Conservation (phyloP, 2,329 filamentous ascomycete genomes). For the Orbilia ellipsospora region DNA sequence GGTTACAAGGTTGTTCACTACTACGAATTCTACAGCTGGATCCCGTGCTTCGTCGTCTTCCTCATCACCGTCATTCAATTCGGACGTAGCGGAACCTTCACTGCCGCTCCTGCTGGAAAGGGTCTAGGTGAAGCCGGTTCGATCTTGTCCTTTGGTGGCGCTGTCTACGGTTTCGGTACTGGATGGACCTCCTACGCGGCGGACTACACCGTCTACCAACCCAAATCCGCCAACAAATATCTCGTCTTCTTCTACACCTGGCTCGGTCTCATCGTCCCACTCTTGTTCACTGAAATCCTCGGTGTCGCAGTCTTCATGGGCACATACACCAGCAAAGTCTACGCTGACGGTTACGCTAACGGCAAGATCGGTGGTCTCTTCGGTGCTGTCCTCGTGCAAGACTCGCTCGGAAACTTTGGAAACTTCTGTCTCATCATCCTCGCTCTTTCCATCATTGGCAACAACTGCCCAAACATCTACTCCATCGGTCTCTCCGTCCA, state of each 20-base stretch:
- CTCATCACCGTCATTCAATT: slow-evolving; percentile 74
- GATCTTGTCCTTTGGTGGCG: slow-evolving; percentile 74
- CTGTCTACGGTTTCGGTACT: slow-evolving; percentile 75
- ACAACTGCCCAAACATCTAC: slow-evolving; percentile 79
- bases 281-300: slow-evolving; percentile 79
- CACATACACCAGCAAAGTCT: slow-evolving; percentile 68
- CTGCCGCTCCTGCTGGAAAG: slow-evolving; percentile 70
- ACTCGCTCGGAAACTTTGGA: slow-evolving; percentile 73
- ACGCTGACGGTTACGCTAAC: slow-evolving; percentile 67
- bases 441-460: slow-evolving; percentile 74
- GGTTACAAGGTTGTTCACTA: slow-evolving; percentile 79
- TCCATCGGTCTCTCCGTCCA: slow-evolving; percentile 75
- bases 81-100: slow-evolving; percentile 74
- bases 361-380: slow-evolving; percentile 75
- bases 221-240: slow-evolving; percentile 68
- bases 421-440: slow-evolving; percentile 77
- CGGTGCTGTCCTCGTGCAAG: slow-evolving; percentile 72
- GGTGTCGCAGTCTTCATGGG: slow-evolving; percentile 77
- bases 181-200: slow-evolving; percentile 80
- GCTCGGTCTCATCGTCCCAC: slow-evolving; percentile 74
- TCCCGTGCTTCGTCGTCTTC: slow-evolving; percentile 78
- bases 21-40: slow-evolving; percentile 81
- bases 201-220: slow-evolving; percentile 85
- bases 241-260: slow-evolving; percentile 78
- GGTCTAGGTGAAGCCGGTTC: slow-evolving; percentile 72